These are phyloP conservation scores for Amylocarpus encephaloides DNA, from an alignment of 2,329 filamentous ascomycete species.

Conservation along the genomic window DNA sequence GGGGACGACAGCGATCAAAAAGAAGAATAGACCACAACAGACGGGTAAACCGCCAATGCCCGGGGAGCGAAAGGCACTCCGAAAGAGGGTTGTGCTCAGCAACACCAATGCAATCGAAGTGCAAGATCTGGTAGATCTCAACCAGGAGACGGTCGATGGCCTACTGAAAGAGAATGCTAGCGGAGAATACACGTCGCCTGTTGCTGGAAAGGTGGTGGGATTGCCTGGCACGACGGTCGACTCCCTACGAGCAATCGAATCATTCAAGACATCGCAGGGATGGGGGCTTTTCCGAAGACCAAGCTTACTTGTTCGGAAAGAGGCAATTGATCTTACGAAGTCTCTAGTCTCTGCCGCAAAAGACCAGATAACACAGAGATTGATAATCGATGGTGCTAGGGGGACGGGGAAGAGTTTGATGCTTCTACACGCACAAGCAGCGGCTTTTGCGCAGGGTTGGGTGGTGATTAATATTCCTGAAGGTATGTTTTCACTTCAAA, in stretches of 20 bases:
- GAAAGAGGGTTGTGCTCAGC: slow-evolving; percentile 84
- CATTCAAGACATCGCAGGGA: slow-evolving; percentile 83
- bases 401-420: slow-evolving; percentile 82
- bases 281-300: slow-evolving; percentile 85
- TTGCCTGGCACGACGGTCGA: slow-evolving; percentile 68
- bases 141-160: slow-evolving; percentile 46
- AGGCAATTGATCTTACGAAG: slow-evolving; percentile 67
- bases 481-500: slow-evolving; percentile 46
- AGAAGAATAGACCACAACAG: slow-evolving; percentile 34
- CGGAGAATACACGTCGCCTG: slow-evolving; percentile 37
- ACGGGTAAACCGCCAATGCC: slow-evolving; percentile 50
- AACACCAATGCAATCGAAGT: slow-evolving; percentile 90
- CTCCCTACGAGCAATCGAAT: slow-evolving; percentile 73
- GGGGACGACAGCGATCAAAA: slow-evolving; percentile 38
- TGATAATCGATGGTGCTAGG: slow-evolving; percentile 67
- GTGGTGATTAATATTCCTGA: slow-evolving; percentile 86
- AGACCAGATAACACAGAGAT: slow-evolving; percentile 51
- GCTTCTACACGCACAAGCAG: slow-evolving; percentile 74
- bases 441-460: slow-evolving; percentile 79
- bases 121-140: slow-evolving; percentile 57
- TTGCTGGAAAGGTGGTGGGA: slow-evolving; percentile 60
- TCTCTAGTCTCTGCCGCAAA: slow-evolving; percentile 49
- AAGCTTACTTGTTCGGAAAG: slow-evolving; percentile 68
- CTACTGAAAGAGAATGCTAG: slow-evolving; percentile 49
- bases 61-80: slow-evolving; percentile 80